Evolutionary conservation across 1,284 basidiomycete species (phyloP).

Genomic region (Cutaneotrichosporon daszewskae): DNA sequence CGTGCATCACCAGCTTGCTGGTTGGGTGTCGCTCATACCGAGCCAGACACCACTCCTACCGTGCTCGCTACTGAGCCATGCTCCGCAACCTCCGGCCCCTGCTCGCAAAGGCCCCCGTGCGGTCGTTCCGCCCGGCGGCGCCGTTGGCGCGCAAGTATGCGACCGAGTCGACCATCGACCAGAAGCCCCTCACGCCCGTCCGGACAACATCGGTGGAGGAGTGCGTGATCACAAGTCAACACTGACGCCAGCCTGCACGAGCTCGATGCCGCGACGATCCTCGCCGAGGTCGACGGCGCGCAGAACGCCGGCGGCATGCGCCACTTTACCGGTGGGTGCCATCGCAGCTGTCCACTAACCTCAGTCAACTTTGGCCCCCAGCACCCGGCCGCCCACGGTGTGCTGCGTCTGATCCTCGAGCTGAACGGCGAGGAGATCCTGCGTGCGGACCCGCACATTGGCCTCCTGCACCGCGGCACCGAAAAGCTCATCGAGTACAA

Average conservation of each 20-base stretch:
- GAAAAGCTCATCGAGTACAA: constrained; percentile 99
- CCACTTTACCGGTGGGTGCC: constrained; percentile 74
- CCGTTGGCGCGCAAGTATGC: constrained; percentile 13
- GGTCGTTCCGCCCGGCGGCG: constrained; percentile 27
- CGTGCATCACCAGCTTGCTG: too few species aligned
- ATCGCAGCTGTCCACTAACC: constrained; percentile 1
- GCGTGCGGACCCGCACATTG: constrained; percentile 87
- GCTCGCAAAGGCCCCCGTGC: constrained; percentile 22
- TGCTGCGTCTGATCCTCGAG: constrained; percentile 94
- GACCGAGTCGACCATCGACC: constrained; percentile 45
- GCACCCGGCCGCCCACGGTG: constrained; percentile 97
- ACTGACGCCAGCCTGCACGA: constrained; percentile 56
- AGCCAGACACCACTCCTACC: constrained; percentile 10
- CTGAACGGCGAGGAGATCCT: constrained; percentile 95
- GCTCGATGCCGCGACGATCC: constrained; percentile 67
- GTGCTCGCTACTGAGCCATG: constrained; percentile 30
- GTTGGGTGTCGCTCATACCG: not conserved
- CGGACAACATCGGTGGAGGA: constrained; percentile 46
- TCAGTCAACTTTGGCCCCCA: constrained; percentile 92
- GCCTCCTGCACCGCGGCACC: constrained; percentile 92
- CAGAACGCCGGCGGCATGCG: constrained; percentile 64
- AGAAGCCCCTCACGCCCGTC: constrained; percentile 55
- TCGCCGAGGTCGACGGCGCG: constrained; percentile 66
- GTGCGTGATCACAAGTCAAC: constrained; percentile 24
- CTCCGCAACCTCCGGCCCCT: constrained; percentile 39